Conservation (phyloP, 2,329 filamentous ascomycete genomes). For the Kalaharituber pfeilii region DNA sequence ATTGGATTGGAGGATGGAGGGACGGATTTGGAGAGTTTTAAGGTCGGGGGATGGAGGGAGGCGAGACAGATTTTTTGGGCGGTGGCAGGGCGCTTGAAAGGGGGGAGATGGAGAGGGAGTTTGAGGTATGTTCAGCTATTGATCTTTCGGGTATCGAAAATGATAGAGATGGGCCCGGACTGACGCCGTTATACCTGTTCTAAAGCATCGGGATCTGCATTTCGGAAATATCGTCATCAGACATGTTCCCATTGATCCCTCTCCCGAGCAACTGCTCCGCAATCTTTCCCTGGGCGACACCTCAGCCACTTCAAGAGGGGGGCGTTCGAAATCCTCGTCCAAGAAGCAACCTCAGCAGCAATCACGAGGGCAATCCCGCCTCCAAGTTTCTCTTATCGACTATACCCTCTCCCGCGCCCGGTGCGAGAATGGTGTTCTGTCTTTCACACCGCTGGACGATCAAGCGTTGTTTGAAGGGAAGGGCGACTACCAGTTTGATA, state of each 20-base stretch:
- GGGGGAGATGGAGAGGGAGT: slow-evolving; percentile 41
- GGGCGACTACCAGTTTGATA: slow-evolving; percentile 38
- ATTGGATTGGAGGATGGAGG: slow-evolving; percentile 32
- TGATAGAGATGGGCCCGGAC: background rate
- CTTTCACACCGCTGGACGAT: slow-evolving; percentile 11
- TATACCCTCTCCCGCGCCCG: slow-evolving; percentile 47
- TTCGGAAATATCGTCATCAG: slow-evolving; percentile 48
- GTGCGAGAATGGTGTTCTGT: slow-evolving; percentile 9
- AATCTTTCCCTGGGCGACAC: slow-evolving; percentile 24
- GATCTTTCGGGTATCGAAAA: background rate
- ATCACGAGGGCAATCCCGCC: slow-evolving; percentile 33
- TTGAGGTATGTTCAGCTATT: slow-evolving; percentile 38
- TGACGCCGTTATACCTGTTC: too few relatives aligned
- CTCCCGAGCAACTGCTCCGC: slow-evolving; percentile 25
- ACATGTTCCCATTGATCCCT: slow-evolving; percentile 11
- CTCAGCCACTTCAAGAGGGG: slow-evolving; percentile 22
- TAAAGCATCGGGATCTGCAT: slow-evolving; percentile 49
- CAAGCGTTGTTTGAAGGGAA: slow-evolving; percentile 17
- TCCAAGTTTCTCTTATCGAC: slow-evolving; percentile 49
- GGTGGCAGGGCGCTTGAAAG: slow-evolving; percentile 43
- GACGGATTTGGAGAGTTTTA: slow-evolving; percentile 26
- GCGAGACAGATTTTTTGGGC: slow-evolving; percentile 51
- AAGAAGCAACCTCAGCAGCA: slow-evolving; percentile 4
- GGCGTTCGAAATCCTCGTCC: slow-evolving; percentile 25
- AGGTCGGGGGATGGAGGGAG: slow-evolving; percentile 28